Evolutionary conservation across 345 rosid genomes (phyloP).

Genomic region (Kernera saxatilis): DNA sequence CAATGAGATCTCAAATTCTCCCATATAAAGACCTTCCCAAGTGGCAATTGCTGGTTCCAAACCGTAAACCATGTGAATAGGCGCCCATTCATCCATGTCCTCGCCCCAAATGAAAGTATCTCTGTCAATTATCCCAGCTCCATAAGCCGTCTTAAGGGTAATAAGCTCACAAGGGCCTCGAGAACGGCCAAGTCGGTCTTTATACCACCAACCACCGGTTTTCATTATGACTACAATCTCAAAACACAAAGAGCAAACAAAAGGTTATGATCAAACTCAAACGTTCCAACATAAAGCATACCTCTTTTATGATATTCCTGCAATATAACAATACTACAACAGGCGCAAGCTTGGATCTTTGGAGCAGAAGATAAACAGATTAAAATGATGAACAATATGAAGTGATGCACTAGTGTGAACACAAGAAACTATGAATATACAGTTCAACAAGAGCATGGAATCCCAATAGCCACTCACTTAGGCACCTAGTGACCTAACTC

Average conservation of each 20-base stretch:
- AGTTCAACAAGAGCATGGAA: background rate
- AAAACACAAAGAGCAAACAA: background rate
- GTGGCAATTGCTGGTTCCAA: conserved; percentile 88
- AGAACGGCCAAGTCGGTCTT: conserved; percentile 87
- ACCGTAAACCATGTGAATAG: conserved; percentile 92
- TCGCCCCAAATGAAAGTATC: conserved; percentile 94
- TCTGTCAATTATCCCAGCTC: conserved; percentile 80
- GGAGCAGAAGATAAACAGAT: background rate
- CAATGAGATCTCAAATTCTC: background rate
- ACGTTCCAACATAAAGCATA: background rate
- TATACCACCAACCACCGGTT: conserved; percentile 78
- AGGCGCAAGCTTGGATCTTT: background rate
- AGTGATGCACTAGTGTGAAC: background rate
- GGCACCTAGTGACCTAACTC: background rate
- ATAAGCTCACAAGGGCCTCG: conserved; percentile 89
- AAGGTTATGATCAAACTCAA: background rate
- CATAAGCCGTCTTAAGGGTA: conserved; percentile 87
- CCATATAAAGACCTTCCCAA: conserved; percentile 73
- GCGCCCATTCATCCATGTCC: conserved; percentile 96
- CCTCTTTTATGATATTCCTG: background rate
- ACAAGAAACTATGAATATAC: background rate
- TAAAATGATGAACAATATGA: background rate
- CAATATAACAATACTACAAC: background rate
- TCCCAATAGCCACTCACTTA: background rate
- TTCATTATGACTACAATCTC: conserved; percentile 65